phyloP scores from a whole-genome alignment of 352 stramenopile species.

The Globisporangium solare region DNA sequence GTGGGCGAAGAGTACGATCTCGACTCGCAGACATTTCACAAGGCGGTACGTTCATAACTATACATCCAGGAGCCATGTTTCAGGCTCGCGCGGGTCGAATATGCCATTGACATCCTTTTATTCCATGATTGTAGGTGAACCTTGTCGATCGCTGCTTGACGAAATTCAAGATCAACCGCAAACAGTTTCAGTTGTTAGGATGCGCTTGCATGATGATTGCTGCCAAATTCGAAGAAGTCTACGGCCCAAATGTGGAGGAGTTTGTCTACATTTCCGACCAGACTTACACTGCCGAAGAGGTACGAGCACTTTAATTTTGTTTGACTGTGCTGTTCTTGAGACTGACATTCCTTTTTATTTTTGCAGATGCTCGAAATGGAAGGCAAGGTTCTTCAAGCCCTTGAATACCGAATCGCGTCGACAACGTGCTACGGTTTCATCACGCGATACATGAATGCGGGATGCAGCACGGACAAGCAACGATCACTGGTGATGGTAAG shows the following conservation, averaged over 20 bases:
- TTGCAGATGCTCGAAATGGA: slow-evolving; percentile 82
- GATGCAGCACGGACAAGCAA: slow-evolving; percentile 51
- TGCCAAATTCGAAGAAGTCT: slow-evolving; percentile 98
- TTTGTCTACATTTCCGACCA: slow-evolving; percentile 98
- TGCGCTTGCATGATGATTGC: slow-evolving; percentile 95
- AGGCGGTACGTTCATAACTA: slow-evolving; percentile 34
- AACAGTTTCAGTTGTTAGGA: slow-evolving; percentile 94
- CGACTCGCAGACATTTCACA: slow-evolving; percentile 78
- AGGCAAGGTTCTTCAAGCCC: slow-evolving; percentile 59
- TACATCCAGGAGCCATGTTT: too few species aligned
- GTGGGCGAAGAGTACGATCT: slow-evolving; percentile 85
- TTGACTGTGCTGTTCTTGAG: slow-evolving; percentile 7
- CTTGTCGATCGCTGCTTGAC: slow-evolving; percentile 79
- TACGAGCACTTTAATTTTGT: slow-evolving; percentile 17
- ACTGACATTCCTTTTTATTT: not conserved
- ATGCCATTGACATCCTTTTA: too few species aligned
- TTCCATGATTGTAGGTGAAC: slow-evolving; percentile 43
- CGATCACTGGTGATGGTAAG: slow-evolving; percentile 56
- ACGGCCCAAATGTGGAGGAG: slow-evolving; percentile 90
- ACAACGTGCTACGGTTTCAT: slow-evolving; percentile 78
- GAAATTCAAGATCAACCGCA: slow-evolving; percentile 83
- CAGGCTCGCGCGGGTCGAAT: too few species aligned
- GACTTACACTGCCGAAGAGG: slow-evolving; percentile 89
- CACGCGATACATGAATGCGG: slow-evolving; percentile 52
- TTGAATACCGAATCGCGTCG: slow-evolving; percentile 73